phyloP scores from a whole-genome alignment of 2,329 filamentous ascomycete species.

The Penicillium sp. region DNA sequence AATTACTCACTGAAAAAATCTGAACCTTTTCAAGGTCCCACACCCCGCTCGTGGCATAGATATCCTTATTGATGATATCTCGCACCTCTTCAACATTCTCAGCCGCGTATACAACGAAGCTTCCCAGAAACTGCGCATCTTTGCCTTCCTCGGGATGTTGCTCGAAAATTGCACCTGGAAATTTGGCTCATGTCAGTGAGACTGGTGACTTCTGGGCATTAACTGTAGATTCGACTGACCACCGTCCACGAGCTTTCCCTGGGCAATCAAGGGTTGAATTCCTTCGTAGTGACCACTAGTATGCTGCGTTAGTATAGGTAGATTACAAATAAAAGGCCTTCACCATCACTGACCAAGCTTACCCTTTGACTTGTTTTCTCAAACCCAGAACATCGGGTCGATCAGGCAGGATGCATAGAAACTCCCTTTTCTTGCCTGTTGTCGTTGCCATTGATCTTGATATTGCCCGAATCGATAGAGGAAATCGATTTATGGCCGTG shows the following conservation, averaged over 20 bases:
- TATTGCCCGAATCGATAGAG: not conserved
- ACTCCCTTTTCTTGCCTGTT: conserved; percentile 18
- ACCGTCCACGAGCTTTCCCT: conserved; percentile 25
- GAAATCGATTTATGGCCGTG: not conserved
- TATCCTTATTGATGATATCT: conserved; percentile 24
- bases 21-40: conserved; percentile 30
- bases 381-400: conserved; percentile 19
- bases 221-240: conserved; percentile 11
- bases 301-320: conserved; percentile 8
- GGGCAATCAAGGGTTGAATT: conserved; percentile 21
- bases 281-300: conserved; percentile 19
- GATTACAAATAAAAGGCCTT: not conserved
- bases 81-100: conserved; percentile 26
- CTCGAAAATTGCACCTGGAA: conserved; percentile 26
- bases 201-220: not conserved
- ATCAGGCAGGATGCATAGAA: conserved; percentile 25
- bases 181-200: not conserved
- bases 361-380: conserved; percentile 23
- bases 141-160: conserved; percentile 21
- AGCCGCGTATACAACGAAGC: conserved; percentile 29
- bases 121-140: conserved; percentile 25
- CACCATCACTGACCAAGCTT: not conserved
- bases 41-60: conserved; percentile 28
- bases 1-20: conserved; percentile 24
- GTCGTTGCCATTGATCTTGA: not conserved